Base-by-base conservation (phyloP, 305 asterid genomes). In the Ilex paraguariensis region DNA sequence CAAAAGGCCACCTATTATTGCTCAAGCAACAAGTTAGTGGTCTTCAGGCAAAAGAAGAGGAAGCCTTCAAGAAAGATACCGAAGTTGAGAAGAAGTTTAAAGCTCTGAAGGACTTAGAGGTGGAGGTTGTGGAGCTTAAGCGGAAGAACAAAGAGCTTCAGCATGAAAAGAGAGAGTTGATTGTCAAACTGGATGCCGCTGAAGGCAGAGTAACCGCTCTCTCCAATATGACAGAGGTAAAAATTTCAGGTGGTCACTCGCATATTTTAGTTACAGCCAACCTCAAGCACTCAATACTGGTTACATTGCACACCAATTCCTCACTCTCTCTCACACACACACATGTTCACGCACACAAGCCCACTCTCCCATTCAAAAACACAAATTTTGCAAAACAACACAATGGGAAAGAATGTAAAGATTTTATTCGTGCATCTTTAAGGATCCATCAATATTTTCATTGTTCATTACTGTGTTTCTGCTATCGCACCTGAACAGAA, bases 61-160 rank as follows among this genome's bases (percentile, higher is more conserved):
- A 93, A 72, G 79, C 87, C 39, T 59, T 79, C 17, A 72, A 68
- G 68, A 81, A 76, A 58, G 97, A 87, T 65, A 65, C 78, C 3
- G 95, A 88, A 1, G 66, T 90, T 49, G 99, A 88, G 64, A 94
- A 88, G 84, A 88, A 82, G 82, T 84, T 86, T 58, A 90, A 84
- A 76, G 80, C 85, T 54, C 64, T 80, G 57, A 90, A 79, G 75
- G 95, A 86, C 71, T 44, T 93, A 74, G 97, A 90, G 64, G 93
- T 90, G 45, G 97, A 85, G 69, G 93, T 86, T 52, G 77, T 90
- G 84, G 99, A 94, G 76, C 87, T 94, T 14, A 90, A 84, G 81
- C 82, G 98, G 75, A 82, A 80, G 84, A 94, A 90, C 77, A 94
- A 69, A 77, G 99, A 94, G 73, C 95, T 90, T 74, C 99, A 86